Evolutionary conservation across 495 filamentous ascomycete genomes (phyloP).

Genomic region (Xylaria venustula): DNA sequence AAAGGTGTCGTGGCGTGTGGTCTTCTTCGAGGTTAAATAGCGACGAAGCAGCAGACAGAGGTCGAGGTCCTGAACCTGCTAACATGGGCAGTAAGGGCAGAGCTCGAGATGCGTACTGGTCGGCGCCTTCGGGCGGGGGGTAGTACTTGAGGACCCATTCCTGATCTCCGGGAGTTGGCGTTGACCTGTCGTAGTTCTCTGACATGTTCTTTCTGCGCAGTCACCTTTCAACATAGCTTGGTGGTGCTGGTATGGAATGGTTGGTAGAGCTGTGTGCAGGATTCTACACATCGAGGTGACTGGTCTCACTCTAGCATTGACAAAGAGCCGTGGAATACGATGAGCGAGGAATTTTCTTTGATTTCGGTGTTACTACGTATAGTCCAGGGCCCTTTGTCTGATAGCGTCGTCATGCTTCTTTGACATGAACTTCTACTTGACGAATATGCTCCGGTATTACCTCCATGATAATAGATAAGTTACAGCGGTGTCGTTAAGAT

Average conservation of each 20-base stretch:
- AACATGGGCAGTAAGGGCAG: neutral
- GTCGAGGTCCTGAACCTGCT: neutral
- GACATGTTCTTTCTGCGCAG: neutral
- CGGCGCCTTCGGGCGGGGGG: constrained; percentile 1
- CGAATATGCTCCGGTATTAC: too few relatives aligned
- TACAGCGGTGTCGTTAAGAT: too few relatives aligned
- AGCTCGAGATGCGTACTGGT: constrained; percentile 3
- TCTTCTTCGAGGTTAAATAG: neutral
- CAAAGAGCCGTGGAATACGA: neutral
- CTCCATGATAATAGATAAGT: too few relatives aligned
- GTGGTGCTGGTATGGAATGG: neutral
- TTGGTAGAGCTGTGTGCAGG: neutral
- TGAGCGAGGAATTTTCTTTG: neutral
- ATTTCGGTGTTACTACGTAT: neutral
- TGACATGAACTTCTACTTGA: neutral
- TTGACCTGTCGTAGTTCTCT: neutral
- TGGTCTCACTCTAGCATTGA: neutral
- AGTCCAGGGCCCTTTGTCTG: neutral
- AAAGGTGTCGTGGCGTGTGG: neutral
- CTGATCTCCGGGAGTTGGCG: neutral
- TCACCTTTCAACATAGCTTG: neutral
- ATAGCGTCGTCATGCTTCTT: neutral
- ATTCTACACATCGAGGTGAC: neutral
- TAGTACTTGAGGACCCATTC: neutral
- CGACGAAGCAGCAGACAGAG: neutral